phyloP scores from a whole-genome alignment of 768 basidiomycete species.

The Xerocomellus intermedius region DNA sequence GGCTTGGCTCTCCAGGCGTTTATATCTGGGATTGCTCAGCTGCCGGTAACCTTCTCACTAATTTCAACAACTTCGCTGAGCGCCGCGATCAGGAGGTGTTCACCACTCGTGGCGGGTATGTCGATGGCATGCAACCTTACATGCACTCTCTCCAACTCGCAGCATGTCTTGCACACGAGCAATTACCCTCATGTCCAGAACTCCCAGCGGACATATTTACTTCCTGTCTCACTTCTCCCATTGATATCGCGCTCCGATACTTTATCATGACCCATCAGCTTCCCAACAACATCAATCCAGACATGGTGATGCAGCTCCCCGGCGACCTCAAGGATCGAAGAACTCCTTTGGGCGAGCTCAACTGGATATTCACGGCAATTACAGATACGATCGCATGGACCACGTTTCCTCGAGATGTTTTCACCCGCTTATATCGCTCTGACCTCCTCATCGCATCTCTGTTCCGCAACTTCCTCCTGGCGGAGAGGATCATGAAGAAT shows the following conservation, averaged over 20 bases:
- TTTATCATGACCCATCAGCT: constrained; percentile 90
- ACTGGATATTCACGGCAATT: constrained; percentile 99
- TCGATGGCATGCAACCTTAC: constrained; percentile 64
- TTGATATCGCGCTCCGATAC: constrained; percentile 94
- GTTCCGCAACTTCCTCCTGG: constrained; percentile 95
- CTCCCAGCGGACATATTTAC: constrained; percentile 98
- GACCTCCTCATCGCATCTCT: constrained; percentile 95
- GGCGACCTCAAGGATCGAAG: constrained; percentile 96
- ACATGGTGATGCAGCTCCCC: constrained; percentile 93
- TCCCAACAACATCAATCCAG: constrained; percentile 74
- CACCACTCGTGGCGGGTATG: constrained; percentile 55
- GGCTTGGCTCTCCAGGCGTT: constrained; percentile 92
- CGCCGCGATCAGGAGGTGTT: constrained; percentile 68
- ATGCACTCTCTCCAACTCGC: constrained; percentile 92
- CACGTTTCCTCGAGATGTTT: constrained; percentile 89
- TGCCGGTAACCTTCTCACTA: constrained; percentile 90
- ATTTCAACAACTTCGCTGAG: constrained; percentile 81
- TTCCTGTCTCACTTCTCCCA: constrained; percentile 95
- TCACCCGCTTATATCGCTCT: constrained; percentile 91
- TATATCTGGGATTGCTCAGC: constrained; percentile 99
- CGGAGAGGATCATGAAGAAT: constrained; percentile 96
- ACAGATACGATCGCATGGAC: constrained; percentile 99
- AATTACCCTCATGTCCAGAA: constrained; percentile 92
- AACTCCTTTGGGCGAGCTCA: constrained; percentile 96
- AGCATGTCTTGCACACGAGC: constrained; percentile 89